A percentile compares a stretch with the other conserved stretches of the same genome.
Conservation (phyloP, 768 basidiomycete genomes). For the Mycena venus region DNA sequence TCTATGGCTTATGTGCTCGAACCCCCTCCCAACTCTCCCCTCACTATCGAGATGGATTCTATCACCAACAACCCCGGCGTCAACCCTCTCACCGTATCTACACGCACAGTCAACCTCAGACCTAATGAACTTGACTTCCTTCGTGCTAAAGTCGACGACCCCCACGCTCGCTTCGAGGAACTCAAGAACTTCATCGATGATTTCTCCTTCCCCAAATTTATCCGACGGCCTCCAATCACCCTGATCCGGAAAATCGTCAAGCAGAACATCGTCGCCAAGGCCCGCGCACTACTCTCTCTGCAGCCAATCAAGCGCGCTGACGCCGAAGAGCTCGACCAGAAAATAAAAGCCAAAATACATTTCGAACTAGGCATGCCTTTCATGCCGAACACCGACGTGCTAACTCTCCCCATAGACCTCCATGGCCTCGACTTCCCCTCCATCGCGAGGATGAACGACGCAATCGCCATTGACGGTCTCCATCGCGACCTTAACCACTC, state of each 20-base stretch:
- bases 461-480: conserved; percentile 33
- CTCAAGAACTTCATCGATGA: conserved; percentile 32
- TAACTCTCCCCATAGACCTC: conserved; percentile 19
- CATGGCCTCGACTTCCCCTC: conserved; percentile 41
- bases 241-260: conserved; percentile 34
- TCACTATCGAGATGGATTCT: background rate
- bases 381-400: conserved; percentile 9
- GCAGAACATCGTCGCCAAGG: conserved; percentile 36
- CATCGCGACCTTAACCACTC: conserved; percentile 42
- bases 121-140: conserved; percentile 38
- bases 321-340: conserved; percentile 32
- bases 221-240: conserved; percentile 31
- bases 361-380: conserved; percentile 40
- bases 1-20: conserved; percentile 28
- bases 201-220: conserved; percentile 39
- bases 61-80: background rate
- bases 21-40: background rate
- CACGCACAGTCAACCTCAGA: conserved; percentile 18
- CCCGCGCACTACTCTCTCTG: conserved; percentile 34
- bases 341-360: conserved; percentile 33
- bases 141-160: conserved; percentile 35
- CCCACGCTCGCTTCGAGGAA: conserved; percentile 20
- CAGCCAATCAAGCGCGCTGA: conserved; percentile 38
- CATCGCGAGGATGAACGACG: conserved; percentile 34
- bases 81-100: conserved; percentile 17